Conservation (phyloP, 345 rosid genomes). For the Acer campestre region DNA sequence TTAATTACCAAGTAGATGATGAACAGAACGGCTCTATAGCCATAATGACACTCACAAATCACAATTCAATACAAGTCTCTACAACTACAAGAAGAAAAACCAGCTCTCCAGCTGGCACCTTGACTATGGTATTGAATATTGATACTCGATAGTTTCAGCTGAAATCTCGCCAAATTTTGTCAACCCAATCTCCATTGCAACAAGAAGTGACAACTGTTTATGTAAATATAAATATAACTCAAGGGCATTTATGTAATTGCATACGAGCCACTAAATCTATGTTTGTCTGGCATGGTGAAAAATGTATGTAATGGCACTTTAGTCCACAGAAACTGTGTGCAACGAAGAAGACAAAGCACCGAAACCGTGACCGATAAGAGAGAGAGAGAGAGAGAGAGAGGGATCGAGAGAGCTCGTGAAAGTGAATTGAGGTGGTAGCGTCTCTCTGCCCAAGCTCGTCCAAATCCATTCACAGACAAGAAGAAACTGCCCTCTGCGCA, state of each 20-base stretch:
- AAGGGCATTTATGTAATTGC: constrained; percentile 28
- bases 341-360: constrained; percentile 26
- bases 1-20: too few relatives aligned
- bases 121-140: not conserved
- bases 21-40: not conserved
- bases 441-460: constrained; percentile 18
- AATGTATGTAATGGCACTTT: not conserved
- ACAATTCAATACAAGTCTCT: too few relatives aligned
- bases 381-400: constrained; percentile 20
- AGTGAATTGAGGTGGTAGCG: not conserved
- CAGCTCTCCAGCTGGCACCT: constrained; percentile 8
- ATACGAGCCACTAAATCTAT: constrained; percentile 18
- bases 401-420: not conserved
- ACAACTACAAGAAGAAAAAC: not conserved
- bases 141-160: not conserved
- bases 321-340: not conserved
- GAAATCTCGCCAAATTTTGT: not conserved
- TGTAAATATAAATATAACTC: too few relatives aligned
- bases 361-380: constrained; percentile 37
- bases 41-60: not conserved
- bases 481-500: constrained; percentile 36
- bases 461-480: constrained; percentile 22
- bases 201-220: too few relatives aligned
- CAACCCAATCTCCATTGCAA: not conserved
- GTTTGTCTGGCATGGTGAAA: not conserved